Evolutionary conservation across 2,329 filamentous ascomycete genomes (phyloP), one percentile per base, ranked within the genome.

Genomic region (Davidsoniella eucalypti): DNA sequence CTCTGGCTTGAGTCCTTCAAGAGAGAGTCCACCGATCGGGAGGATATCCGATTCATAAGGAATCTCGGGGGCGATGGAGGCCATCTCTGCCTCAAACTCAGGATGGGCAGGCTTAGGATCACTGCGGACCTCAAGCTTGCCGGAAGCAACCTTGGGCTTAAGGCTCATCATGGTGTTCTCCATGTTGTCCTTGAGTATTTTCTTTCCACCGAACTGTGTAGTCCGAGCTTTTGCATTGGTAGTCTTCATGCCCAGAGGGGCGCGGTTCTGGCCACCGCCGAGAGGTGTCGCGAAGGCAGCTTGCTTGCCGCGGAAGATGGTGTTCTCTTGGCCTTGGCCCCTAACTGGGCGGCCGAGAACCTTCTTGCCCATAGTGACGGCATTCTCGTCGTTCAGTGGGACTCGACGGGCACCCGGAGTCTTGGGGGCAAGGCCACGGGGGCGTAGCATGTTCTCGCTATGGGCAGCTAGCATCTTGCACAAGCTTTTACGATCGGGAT

Each of bases 241-340:
- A 1, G 90, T 96, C 66, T 98, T 98, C 71, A 86, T 82, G 33
- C 90, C 90, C 44, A 98, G 69, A 10, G 87, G 84, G 37, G 88
- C 87, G 59, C 90, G 80, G 53, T 71, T 80, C 53, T 79, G 78
- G 25, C 60, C 59, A 10, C 58, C 64, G 64, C 44, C 44, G 47
- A 16, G 44, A 2, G 21, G 6, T 23, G 47, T 53, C 14, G 48
- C 46, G 33, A 51, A 54, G 37, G 40, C 26, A 26, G 49, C 37
- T 42, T 52, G 42, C 26, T 52, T 51, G 37, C 53, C 43, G 16
- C 44, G 46, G 16, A 47, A 17, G 18, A 49, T 14, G 23, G 51
- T 49, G 29, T 53, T 53, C 37, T 53, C 51, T 25, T 53, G 43
- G 18, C 39, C 39, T n/a, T 47, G 51, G 43, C 38, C 37, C 33